phyloP scores from a whole-genome alignment of 78 protist genomes.

The Mantamonas sphyraenae region DNA sequence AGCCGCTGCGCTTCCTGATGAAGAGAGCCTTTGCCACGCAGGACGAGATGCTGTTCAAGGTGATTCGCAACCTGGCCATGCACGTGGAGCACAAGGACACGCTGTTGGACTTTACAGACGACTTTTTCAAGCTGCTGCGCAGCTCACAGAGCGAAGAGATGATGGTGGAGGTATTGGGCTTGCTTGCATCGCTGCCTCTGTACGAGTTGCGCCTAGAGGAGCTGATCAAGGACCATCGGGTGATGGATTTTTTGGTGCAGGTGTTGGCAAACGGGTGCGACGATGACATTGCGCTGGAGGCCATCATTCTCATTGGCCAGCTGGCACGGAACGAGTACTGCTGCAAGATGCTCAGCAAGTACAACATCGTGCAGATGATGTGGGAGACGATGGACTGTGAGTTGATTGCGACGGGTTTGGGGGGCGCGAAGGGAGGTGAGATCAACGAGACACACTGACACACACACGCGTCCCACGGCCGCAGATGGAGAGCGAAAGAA shows the following conservation, averaged over 20 bases:
- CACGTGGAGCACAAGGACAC: background rate
- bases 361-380: background rate
- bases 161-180: conserved; percentile 11
- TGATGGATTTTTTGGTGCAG: conserved; percentile 2
- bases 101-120: background rate
- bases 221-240: background rate
- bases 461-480: background rate
- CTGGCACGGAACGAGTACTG: background rate
- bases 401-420: too few relatives aligned
- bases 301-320: background rate
- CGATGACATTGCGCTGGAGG: too few relatives aligned
- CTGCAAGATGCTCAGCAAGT: background rate
- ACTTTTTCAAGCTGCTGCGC: background rate
- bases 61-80: background rate
- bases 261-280: conserved; percentile 1
- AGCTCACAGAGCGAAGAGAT: background rate
- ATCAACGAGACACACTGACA: too few relatives aligned
- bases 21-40: conserved; percentile 2
- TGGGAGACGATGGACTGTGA: background rate
- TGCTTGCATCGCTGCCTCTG: background rate
- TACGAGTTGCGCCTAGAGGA: background rate
- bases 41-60: conserved; percentile 7
- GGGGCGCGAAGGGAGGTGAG: too few relatives aligned
- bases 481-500: background rate
- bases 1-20: too few relatives aligned